Evolutionary conservation across 345 rosid species (phyloP).

Genomic region (Psidium guajava): DNA sequence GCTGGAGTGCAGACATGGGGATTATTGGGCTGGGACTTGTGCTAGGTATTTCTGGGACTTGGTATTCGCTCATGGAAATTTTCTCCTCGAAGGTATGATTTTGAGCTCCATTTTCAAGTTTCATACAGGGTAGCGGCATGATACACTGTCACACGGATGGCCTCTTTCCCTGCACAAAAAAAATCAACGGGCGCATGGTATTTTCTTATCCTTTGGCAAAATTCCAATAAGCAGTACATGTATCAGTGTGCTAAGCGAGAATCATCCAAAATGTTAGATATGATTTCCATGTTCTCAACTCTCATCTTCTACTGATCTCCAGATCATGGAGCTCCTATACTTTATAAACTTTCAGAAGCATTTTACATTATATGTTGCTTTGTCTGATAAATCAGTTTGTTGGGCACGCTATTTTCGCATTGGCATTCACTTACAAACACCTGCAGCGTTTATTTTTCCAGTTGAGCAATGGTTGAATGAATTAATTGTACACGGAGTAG

Average conservation of each 20-base stretch:
- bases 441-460: not conserved
- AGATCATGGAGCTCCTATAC: not conserved
- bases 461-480: not conserved
- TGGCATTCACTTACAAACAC: not conserved
- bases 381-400: not conserved
- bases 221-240: not conserved
- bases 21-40: constrained; percentile 43
- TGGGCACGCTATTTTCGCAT: not conserved
- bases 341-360: not conserved
- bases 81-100: constrained; percentile 11
- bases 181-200: not conserved
- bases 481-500: not conserved
- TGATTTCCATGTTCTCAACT: not conserved
- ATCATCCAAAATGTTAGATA: not conserved
- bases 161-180: not conserved
- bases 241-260: not conserved
- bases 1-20: constrained; percentile 38
- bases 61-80: constrained; percentile 62
- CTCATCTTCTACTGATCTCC: not conserved
- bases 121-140: not conserved
- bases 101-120: not conserved
- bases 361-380: not conserved
- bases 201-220: not conserved
- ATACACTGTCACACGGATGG: not conserved
- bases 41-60: constrained; percentile 66